Evolutionary conservation across 2,329 filamentous ascomycete genomes (phyloP).

Genomic region (Pseudogymnoascus sp.): DNA sequence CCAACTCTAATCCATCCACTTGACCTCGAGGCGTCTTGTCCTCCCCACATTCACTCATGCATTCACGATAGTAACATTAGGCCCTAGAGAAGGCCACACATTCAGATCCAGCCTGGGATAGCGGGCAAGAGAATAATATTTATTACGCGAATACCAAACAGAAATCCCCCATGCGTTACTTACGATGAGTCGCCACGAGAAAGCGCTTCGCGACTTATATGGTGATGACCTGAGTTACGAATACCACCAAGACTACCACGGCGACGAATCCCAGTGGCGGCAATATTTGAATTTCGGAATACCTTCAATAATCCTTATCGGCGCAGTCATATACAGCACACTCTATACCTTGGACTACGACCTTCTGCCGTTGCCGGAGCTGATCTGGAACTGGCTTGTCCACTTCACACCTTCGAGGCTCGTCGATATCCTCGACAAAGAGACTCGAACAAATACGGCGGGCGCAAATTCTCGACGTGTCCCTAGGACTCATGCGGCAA

Average conservation of each 20-base stretch:
- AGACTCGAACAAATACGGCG: constrained; percentile 10
- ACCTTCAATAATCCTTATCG: constrained; percentile 20
- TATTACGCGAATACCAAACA: not conserved
- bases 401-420: constrained; percentile 47
- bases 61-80: not conserved
- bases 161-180: constrained; percentile 18
- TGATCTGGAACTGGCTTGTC: constrained; percentile 55
- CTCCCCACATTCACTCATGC: not conserved
- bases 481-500: constrained; percentile 43
- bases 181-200: constrained; percentile 25
- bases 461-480: constrained; percentile 18
- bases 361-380: constrained; percentile 35
- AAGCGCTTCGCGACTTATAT: constrained; percentile 20
- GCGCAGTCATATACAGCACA: constrained; percentile 24
- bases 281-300: constrained; percentile 16
- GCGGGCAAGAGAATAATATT: not conserved
- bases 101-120: not conserved
- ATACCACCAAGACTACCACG: constrained; percentile 27
- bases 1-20: constrained; percentile 7
- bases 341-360: constrained; percentile 27
- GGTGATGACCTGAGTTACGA: constrained; percentile 23
- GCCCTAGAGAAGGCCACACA: not conserved
- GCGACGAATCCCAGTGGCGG: constrained; percentile 12
- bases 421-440: constrained; percentile 46
- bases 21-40: not conserved